Base-by-base conservation (phyloP, 176 grass and related monocot genomes). In the Tillandsia fasciculata region DNA sequence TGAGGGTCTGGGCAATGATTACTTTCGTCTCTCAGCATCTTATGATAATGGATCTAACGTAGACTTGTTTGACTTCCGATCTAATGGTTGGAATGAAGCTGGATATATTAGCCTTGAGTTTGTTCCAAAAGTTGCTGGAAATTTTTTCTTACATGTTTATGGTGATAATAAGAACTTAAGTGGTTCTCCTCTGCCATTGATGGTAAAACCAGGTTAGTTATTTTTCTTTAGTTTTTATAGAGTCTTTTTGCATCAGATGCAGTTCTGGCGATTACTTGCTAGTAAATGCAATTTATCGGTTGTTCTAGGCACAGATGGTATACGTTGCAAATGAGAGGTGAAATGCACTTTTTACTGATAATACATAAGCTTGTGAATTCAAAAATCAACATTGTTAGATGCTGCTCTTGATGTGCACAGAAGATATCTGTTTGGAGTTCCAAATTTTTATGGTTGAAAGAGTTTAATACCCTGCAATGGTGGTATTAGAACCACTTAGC, bases 41-140 rank as follows among this genome's bases (percentile, higher is more conserved):
- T 65, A 76, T 33, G 17, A 26, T 27, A 86, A 91, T 61, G 88
- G 88, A 0, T 76, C 82, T 0, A 54, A 22, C 6, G 76, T 88
- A 1, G 49, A 78, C 33, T 47, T 88, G 10, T 10, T 12, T 79
- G 78, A 80, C 56, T 77, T 88, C 0, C 57, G 64, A 54, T 81
- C 76, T 78, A 80, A 82, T 48, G 83, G 88, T 12, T 96, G 88
- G 88, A 51, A 83, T 20, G 51, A 67, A 24, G 80, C 76, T 10
- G 85, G 83, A 48, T 75, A 68, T 68, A 65, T 91, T 64, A 63
- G 80, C 50, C 9, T 96, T 9, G 85, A 96, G 47, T 96, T 96
- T 79, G 53, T 69, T 26, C 49, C 79, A 0, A 82, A 6, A 12
- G 33, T 82, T 7, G 76, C 85, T 1, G 88, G 92, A 9, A 70